phyloP scores from a whole-genome alignment of 2,329 filamentous ascomycete genomes.

The Polytolypa hystricis region DNA sequence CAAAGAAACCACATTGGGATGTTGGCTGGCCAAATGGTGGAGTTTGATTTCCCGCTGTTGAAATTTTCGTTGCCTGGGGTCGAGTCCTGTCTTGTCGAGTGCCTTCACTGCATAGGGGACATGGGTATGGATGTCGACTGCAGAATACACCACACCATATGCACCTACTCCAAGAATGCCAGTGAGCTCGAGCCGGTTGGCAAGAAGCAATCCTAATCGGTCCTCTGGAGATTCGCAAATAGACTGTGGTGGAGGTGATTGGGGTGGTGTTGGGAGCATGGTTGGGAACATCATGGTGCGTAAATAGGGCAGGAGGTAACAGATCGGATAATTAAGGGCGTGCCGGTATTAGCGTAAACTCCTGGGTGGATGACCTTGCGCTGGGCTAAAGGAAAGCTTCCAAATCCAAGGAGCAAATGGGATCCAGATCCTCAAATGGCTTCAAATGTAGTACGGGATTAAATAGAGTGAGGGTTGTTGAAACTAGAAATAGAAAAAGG shows the following conservation, averaged over 20 bases:
- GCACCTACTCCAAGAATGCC: constrained; percentile 84
- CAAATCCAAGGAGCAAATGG: constrained; percentile 2
- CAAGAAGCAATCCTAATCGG: constrained; percentile 72
- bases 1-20: constrained; percentile 88
- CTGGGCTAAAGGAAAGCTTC: not conserved
- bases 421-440: constrained; percentile 4
- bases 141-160: constrained; percentile 91
- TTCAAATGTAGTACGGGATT: constrained; percentile 1
- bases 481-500: constrained; percentile 1
- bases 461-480: too few species aligned
- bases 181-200: constrained; percentile 70
- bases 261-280: constrained; percentile 37
- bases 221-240: constrained; percentile 63
- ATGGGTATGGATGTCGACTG: constrained; percentile 70
- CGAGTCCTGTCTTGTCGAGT: constrained; percentile 85
- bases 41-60: constrained; percentile 88
- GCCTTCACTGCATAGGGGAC: constrained; percentile 91
- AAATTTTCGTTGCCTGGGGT: constrained; percentile 76
- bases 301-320: constrained; percentile 13
- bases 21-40: constrained; percentile 77
- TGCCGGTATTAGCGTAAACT: too few species aligned
- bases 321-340: too few species aligned
- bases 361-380: not conserved
- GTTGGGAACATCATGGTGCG: constrained; percentile 30
- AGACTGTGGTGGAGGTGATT: constrained; percentile 29